These are phyloP conservation scores for Neonectria hederae DNA, from an alignment of 2,329 filamentous ascomycete species.

Conservation along the genomic window DNA sequence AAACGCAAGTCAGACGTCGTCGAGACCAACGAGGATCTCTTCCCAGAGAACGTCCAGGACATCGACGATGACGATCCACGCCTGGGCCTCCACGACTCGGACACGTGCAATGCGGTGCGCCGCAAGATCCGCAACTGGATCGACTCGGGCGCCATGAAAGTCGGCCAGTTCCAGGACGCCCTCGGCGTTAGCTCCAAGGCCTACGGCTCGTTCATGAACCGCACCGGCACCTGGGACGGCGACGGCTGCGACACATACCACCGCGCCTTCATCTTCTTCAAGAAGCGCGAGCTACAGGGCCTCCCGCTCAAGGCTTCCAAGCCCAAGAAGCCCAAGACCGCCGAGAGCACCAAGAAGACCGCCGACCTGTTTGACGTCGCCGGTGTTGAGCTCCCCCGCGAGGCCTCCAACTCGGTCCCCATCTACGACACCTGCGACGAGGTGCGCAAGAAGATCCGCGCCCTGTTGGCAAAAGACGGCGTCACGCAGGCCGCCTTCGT, in stretches of 20 bases:
- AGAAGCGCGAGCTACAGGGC: conserved; percentile 59
- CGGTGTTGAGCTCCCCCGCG: conserved; percentile 55
- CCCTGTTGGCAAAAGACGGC: conserved; percentile 53
- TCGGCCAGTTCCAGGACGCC: conserved; percentile 57
- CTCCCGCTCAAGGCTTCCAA: conserved; percentile 49
- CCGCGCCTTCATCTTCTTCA: conserved; percentile 57
- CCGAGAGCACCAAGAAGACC: conserved; percentile 35
- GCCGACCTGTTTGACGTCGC: conserved; percentile 52
- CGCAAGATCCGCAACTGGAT: conserved; percentile 39
- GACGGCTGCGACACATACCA: conserved; percentile 46
- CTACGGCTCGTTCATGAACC: conserved; percentile 60
- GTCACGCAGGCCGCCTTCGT: conserved; percentile 63
- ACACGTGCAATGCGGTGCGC: conserved; percentile 40
- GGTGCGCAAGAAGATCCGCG: conserved; percentile 65
- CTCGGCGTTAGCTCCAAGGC: conserved; percentile 50
- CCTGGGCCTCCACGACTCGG: conserved; percentile 14
- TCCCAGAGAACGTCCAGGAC: conserved; percentile 30
- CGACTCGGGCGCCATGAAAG: conserved; percentile 42
- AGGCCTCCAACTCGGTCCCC: conserved; percentile 55
- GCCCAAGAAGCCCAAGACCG: conserved; percentile 44
- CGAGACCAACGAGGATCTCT: conserved; percentile 31
- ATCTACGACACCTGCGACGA: conserved; percentile 68
- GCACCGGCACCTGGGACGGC: conserved; percentile 53
- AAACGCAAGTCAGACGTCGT: conserved; percentile 38
- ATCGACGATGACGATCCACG: conserved; percentile 35